These are phyloP conservation scores for Balakata baccata DNA, from an alignment of 345 rosid genomes.

Conservation along the genomic window DNA sequence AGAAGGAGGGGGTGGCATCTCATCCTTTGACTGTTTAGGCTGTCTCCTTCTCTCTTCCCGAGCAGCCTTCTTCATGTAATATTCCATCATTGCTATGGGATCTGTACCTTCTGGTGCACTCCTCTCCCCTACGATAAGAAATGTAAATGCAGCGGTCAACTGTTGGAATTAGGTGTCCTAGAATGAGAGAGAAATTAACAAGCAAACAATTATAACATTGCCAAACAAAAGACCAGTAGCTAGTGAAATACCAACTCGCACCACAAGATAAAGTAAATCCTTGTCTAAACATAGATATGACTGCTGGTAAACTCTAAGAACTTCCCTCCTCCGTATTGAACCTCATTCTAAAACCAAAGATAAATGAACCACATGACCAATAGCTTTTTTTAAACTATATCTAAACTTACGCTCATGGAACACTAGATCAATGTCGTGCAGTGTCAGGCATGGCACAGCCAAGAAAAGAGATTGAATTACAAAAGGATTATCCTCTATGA, in stretches of 20 bases:
- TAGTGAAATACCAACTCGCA: too few relatives aligned
- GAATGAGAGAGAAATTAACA: not conserved
- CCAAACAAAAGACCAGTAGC: not conserved
- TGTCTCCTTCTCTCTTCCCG: constrained; percentile 86
- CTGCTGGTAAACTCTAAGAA: not conserved
- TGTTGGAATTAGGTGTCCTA: not conserved
- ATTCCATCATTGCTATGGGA: constrained; percentile 98
- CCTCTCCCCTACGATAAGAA: constrained; percentile 23
- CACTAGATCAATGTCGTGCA: not conserved
- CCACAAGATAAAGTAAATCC: too few relatives aligned
- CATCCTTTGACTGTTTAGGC: constrained; percentile 95
- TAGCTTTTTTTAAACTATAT: not conserved
- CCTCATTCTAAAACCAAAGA: not conserved
- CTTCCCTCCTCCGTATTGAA: not conserved
- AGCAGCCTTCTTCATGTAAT: constrained; percentile 95
- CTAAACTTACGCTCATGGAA: not conserved
- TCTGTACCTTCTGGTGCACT: constrained; percentile 45
- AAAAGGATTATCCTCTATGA: not conserved
- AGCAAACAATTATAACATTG: not conserved
- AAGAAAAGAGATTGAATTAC: not conserved
- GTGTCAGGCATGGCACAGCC: not conserved
- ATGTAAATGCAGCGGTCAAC: constrained; percentile 8
- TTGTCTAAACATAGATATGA: not conserved
- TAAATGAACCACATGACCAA: not conserved
- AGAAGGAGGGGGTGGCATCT: constrained; percentile 95